These are phyloP conservation scores for Verticillium nonalfalfae DNA, from an alignment of 2,329 filamentous ascomycete genomes.

Conservation along the genomic window DNA sequence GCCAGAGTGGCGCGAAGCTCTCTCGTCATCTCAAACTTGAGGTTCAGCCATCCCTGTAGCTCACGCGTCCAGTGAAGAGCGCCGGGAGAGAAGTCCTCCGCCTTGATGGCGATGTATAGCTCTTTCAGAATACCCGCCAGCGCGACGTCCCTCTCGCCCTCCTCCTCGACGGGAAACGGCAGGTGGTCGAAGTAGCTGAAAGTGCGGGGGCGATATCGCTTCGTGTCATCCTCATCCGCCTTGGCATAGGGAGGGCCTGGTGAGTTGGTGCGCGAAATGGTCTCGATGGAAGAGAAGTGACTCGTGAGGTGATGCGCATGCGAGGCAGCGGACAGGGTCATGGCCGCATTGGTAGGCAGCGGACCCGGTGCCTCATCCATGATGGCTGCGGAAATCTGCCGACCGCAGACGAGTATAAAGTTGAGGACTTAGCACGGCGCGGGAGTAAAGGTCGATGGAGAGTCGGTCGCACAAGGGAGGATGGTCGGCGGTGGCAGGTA, in stretches of 20 bases:
- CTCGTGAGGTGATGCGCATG: slow-evolving; percentile 29
- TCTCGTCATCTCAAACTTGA: slow-evolving; percentile 95
- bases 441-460: not conserved
- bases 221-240: slow-evolving; percentile 45
- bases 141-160: slow-evolving; percentile 68
- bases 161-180: slow-evolving; percentile 82
- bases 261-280: slow-evolving; percentile 80
- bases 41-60: slow-evolving; percentile 86
- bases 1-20: slow-evolving; percentile 78
- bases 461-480: slow-evolving; percentile 2
- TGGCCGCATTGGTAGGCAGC: slow-evolving; percentile 27
- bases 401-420: not conserved
- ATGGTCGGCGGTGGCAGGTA: not conserved
- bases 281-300: slow-evolving; percentile 45
- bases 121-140: slow-evolving; percentile 86
- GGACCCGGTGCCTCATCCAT: slow-evolving; percentile 25
- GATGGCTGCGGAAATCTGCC: slow-evolving; percentile 1
- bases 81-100: slow-evolving; percentile 89
- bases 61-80: slow-evolving; percentile 97
- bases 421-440: not conserved
- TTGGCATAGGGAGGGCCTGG: slow-evolving; percentile 59
- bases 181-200: slow-evolving; percentile 90
- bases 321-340: slow-evolving; percentile 19
- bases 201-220: slow-evolving; percentile 76
- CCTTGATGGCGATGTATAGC: slow-evolving; percentile 84